phyloP scores from a whole-genome alignment of 1,284 basidiomycete species.

The Neonothopanus nambi region DNA sequence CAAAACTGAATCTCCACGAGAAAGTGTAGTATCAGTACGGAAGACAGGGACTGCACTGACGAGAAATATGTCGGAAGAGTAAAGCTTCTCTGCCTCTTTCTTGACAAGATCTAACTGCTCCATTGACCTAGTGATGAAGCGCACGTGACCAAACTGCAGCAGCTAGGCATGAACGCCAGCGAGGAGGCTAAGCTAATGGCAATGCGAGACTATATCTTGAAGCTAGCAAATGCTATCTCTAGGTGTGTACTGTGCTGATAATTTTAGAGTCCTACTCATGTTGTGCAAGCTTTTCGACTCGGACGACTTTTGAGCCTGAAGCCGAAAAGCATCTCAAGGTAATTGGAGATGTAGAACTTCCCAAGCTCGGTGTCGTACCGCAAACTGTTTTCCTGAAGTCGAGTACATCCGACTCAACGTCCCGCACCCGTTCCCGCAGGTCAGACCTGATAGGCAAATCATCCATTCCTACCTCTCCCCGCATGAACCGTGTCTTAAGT shows the following conservation, averaged over 20 bases:
- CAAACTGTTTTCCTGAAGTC: slow-evolving; percentile 91
- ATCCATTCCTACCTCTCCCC: slow-evolving; percentile 43
- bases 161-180: slow-evolving; percentile 76
- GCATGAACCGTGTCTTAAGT: slow-evolving; percentile 45
- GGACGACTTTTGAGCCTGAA: slow-evolving; percentile 61
- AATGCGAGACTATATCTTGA: slow-evolving; percentile 86
- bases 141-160: slow-evolving; percentile 72
- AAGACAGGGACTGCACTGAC: slow-evolving; percentile 49
- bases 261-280: background rate
- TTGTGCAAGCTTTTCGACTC: slow-evolving; percentile 59
- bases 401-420: slow-evolving; percentile 40
- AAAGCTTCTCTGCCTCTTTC: slow-evolving; percentile 24
- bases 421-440: slow-evolving; percentile 39
- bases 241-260: slow-evolving; percentile 30
- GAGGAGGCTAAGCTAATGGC: slow-evolving; percentile 85
- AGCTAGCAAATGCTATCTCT: slow-evolving; percentile 69
- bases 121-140: slow-evolving; percentile 69
- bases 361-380: slow-evolving; percentile 88
- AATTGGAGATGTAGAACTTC: slow-evolving; percentile 67
- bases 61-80: slow-evolving; percentile 76
- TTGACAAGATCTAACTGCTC: slow-evolving; percentile 5
- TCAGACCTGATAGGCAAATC: slow-evolving; percentile 41
- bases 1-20: slow-evolving; percentile 66
- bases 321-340: slow-evolving; percentile 66
- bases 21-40: slow-evolving; percentile 64